These are phyloP conservation scores for Chrysosporium queenslandicum DNA, from an alignment of 2,329 filamentous ascomycete species.

Conservation along the genomic window DNA sequence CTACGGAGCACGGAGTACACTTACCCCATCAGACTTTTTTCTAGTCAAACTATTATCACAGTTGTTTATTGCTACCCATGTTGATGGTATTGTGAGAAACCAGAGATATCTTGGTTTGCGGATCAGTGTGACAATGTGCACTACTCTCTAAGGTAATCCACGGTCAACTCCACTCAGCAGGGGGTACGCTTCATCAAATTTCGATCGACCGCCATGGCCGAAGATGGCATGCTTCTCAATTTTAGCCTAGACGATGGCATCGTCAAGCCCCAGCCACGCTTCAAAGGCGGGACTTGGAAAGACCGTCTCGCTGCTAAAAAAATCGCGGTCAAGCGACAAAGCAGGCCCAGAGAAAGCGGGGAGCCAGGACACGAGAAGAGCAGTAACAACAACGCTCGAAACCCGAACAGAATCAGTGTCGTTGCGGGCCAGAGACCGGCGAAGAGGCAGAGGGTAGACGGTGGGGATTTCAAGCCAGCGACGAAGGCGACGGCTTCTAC, in stretches of 20 bases:
- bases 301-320: constrained; percentile 76
- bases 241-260: constrained; percentile 67
- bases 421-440: constrained; percentile 22
- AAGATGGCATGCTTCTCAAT: constrained; percentile 91
- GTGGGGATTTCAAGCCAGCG: constrained; percentile 30
- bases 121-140: too few relatives aligned
- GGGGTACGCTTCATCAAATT: too few relatives aligned
- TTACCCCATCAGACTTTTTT: too few relatives aligned
- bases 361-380: neutral
- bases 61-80: too few relatives aligned
- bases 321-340: constrained; percentile 46
- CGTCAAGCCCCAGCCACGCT: constrained; percentile 50
- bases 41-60: too few relatives aligned
- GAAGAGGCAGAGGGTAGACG: constrained; percentile 35
- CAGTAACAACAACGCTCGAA: constrained; percentile 17
- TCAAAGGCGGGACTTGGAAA: constrained; percentile 89
- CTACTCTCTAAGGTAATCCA: too few relatives aligned
- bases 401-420: constrained; percentile 27
- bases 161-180: too few relatives aligned
- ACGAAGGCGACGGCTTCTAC: constrained; percentile 14
- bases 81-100: too few relatives aligned
- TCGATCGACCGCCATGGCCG: constrained; percentile 54
- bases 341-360: constrained; percentile 25
- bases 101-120: too few relatives aligned
- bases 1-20: too few relatives aligned